Conservation (phyloP, 2,329 filamentous ascomycete genomes). For the Talaromyces pinophilus region DNA sequence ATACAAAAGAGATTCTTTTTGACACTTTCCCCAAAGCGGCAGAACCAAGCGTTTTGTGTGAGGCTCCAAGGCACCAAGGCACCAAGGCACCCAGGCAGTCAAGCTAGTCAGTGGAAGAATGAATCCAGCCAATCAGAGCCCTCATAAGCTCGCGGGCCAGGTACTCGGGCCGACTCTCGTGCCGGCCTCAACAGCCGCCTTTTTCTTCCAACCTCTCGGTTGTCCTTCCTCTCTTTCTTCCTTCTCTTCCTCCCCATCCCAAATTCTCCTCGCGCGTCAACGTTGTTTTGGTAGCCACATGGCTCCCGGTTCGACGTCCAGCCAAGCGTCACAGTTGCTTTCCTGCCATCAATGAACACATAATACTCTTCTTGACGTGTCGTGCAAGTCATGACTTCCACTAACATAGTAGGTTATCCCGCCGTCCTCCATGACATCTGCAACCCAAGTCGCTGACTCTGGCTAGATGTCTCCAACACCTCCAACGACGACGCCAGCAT, state of each 20-base stretch:
- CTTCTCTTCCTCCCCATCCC: conserved; percentile 23
- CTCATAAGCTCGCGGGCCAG: not conserved
- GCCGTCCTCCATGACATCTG: conserved; percentile 27
- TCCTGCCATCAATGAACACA: conserved; percentile 9
- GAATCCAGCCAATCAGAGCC: not conserved
- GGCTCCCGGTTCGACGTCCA: conserved; percentile 37
- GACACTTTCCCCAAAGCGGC: conserved; percentile 18
- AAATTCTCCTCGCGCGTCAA: conserved; percentile 16
- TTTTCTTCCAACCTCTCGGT: conserved; percentile 22
- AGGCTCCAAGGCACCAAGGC: conserved; percentile 10
- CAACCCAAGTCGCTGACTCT: conserved; percentile 39
- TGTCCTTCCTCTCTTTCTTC: conserved; percentile 22
- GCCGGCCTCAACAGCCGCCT: conserved; percentile 19
- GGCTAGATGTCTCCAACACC: conserved; percentile 67
- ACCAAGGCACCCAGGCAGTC: conserved; percentile 11
- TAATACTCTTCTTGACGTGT: conserved; percentile 4
- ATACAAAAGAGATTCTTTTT: conserved; percentile 7
- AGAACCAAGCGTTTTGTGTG: conserved; percentile 9
- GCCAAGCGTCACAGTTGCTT: conserved; percentile 7
- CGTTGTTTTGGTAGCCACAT: conserved; percentile 28
- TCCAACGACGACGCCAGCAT: conserved; percentile 69
- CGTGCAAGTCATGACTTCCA: conserved; percentile 40
- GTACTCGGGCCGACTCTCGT: conserved; percentile 21
- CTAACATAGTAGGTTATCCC: conserved; percentile 45
- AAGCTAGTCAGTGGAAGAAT: not conserved